Evolutionary conservation across 371 early-diverging fungal genomes (phyloP).

Genomic region (Encephalitozoon romaleae): DNA sequence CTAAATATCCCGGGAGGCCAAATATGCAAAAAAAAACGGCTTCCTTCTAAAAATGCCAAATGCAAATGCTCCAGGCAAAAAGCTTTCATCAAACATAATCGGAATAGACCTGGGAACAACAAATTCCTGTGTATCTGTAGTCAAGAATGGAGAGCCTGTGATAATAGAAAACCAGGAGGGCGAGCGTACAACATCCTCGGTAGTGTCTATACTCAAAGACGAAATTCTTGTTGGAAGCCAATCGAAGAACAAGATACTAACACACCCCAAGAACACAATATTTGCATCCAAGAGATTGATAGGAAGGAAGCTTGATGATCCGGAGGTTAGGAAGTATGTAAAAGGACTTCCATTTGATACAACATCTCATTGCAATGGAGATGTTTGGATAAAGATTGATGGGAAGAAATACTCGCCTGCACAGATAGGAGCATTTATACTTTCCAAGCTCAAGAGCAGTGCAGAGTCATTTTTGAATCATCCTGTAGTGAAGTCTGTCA

Average conservation of each 20-base stretch:
- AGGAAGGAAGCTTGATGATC: slow-evolving; percentile 78
- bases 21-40: neutral
- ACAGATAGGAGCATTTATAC: slow-evolving; percentile 82
- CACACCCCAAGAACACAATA: slow-evolving; percentile 81
- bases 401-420: slow-evolving; percentile 83
- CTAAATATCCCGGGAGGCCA: neutral
- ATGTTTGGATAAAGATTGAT: slow-evolving; percentile 87
- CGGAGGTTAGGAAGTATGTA: slow-evolving; percentile 74
- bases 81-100: slow-evolving; percentile 62
- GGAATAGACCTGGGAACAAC: slow-evolving; percentile 99
- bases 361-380: slow-evolving; percentile 75
- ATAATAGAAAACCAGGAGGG: slow-evolving; percentile 92
- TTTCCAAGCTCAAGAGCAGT: slow-evolving; percentile 83
- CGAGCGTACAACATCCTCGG: slow-evolving; percentile 87
- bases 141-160: slow-evolving; percentile 84
- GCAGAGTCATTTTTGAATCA: slow-evolving; percentile 65
- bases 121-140: slow-evolving; percentile 90
- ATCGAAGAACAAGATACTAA: slow-evolving; percentile 79
- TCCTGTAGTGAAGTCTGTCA: slow-evolving; percentile 75
- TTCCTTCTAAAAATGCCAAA: neutral
- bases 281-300: slow-evolving; percentile 88
- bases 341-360: slow-evolving; percentile 79
- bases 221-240: slow-evolving; percentile 76
- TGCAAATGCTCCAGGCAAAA: neutral
- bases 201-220: slow-evolving; percentile 67